phyloP scores from a whole-genome alignment of 495 filamentous ascomycete species.

The Tetracladium marchalianum region DNA sequence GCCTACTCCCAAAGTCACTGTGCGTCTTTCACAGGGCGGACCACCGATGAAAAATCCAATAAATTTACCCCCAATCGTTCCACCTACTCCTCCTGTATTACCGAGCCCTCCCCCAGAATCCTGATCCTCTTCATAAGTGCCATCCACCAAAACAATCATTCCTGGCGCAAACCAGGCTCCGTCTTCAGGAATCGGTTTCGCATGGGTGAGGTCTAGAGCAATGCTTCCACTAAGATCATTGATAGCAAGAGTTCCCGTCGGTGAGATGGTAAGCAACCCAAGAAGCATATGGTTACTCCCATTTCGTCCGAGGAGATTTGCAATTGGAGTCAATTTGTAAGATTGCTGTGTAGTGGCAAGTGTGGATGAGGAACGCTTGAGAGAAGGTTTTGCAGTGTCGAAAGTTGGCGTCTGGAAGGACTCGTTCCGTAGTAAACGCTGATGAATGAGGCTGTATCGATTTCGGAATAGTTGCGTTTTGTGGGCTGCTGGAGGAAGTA shows the following conservation, averaged over 20 bases:
- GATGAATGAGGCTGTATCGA: constrained; percentile 81
- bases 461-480: constrained; percentile 83
- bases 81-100: constrained; percentile 70
- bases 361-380: constrained; percentile 46
- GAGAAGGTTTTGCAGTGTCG: constrained; percentile 31
- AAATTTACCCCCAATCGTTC: constrained; percentile 80
- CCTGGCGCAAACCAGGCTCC: constrained; percentile 87
- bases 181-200: constrained; percentile 70
- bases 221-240: constrained; percentile 84
- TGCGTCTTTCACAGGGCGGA: constrained; percentile 79
- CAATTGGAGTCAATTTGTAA: constrained; percentile 85
- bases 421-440: constrained; percentile 84
- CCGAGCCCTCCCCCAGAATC: constrained; percentile 55
- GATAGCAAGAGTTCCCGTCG: constrained; percentile 73
- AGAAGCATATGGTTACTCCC: constrained; percentile 80
- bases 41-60: constrained; percentile 82
- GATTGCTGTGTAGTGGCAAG: constrained; percentile 43
- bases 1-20: constrained; percentile 63
- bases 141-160: constrained; percentile 91
- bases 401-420: constrained; percentile 77
- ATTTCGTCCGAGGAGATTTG: constrained; percentile 84
- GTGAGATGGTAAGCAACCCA: constrained; percentile 69
- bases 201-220: constrained; percentile 69
- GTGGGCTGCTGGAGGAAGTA: constrained; percentile 70
- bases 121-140: constrained; percentile 83